Percentiles rank a stretch among this genome's conserved stretches.
Conservation (phyloP, 2,329 filamentous ascomycete species). For the Cladosporium halotolerans region DNA sequence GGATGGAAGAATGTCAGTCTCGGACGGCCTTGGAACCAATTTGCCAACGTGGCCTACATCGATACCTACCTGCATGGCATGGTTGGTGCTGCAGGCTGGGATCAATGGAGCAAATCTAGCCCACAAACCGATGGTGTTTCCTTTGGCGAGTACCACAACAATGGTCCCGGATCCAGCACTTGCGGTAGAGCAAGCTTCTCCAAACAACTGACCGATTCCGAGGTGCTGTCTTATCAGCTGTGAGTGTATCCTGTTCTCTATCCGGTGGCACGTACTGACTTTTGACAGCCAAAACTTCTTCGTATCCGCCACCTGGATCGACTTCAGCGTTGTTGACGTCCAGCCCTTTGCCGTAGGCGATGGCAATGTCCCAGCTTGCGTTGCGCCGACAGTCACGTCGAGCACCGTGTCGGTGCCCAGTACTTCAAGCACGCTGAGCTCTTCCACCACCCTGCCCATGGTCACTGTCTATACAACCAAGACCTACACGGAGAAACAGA, state of each 20-base stretch:
- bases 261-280: not conserved
- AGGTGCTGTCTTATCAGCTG: slow-evolving; percentile 36
- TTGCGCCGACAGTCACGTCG: not conserved
- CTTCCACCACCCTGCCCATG: slow-evolving; percentile 13
- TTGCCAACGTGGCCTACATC: slow-evolving; percentile 20
- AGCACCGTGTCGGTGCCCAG: not conserved
- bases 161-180: slow-evolving; percentile 30
- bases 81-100: slow-evolving; percentile 25
- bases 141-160: slow-evolving; percentile 34
- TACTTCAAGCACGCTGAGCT: not conserved
- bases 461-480: slow-evolving; percentile 25
- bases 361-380: slow-evolving; percentile 24
- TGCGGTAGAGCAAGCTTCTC: slow-evolving; percentile 33
- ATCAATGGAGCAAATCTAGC: slow-evolving; percentile 25
- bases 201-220: slow-evolving; percentile 31
- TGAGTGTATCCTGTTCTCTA: not conserved
- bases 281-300: slow-evolving; percentile 32
- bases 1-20: slow-evolving; percentile 24
- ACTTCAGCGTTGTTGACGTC: slow-evolving; percentile 34
- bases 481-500: slow-evolving; percentile 23
- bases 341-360: slow-evolving; percentile 33
- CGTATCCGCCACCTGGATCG: slow-evolving; percentile 36
- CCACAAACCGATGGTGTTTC: slow-evolving; percentile 25
- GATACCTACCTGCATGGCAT: slow-evolving; percentile 17
- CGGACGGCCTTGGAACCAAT: slow-evolving; percentile 22